phyloP scores from a whole-genome alignment of 139 green algal species.

The Chlorella sp. region DNA sequence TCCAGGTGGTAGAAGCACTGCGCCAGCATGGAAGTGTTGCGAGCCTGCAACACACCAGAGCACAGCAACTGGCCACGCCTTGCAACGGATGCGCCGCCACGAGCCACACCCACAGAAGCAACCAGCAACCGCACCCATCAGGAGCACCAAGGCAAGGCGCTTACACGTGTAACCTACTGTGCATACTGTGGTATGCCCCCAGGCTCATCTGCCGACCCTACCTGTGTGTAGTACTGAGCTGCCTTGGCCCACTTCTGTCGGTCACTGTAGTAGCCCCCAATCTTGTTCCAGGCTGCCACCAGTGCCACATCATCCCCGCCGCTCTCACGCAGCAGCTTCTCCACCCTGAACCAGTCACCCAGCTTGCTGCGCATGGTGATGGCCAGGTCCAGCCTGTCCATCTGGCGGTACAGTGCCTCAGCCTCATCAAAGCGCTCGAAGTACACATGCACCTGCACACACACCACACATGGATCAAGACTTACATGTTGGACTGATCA shows the following conservation, averaged over 20 bases:
- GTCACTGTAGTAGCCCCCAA: conserved; percentile 73
- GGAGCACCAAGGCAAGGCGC: no score
- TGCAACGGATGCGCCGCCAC: no score
- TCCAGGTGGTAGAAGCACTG: conserved; percentile 70
- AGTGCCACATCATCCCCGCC: conserved; percentile 54
- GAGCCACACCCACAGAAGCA: no score
- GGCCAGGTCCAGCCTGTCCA: conserved; percentile 67
- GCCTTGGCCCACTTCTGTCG: conserved; percentile 68
- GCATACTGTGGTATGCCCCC: no score
- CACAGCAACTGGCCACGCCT: neutral
- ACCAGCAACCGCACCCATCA: no score
- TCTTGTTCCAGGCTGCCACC: conserved; percentile 58
- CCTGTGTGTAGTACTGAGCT: conserved; percentile 64
- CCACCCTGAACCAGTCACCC: conserved; percentile 70
- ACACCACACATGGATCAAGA: conserved; percentile 64
- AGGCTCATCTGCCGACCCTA: no score
- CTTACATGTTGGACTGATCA: no score
- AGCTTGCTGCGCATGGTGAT: conserved; percentile 67
- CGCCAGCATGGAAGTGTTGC: conserved; percentile 67
- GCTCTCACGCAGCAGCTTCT: conserved; percentile 18
- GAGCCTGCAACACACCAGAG: conserved; percentile 32
- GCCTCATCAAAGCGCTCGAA: conserved; percentile 79
- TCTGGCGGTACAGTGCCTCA: conserved; percentile 61
- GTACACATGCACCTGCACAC: conserved; percentile 60
- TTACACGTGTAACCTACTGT: no score